Conservation (phyloP, 495 filamentous ascomycete genomes). For the Penicillium daleae region DNA sequence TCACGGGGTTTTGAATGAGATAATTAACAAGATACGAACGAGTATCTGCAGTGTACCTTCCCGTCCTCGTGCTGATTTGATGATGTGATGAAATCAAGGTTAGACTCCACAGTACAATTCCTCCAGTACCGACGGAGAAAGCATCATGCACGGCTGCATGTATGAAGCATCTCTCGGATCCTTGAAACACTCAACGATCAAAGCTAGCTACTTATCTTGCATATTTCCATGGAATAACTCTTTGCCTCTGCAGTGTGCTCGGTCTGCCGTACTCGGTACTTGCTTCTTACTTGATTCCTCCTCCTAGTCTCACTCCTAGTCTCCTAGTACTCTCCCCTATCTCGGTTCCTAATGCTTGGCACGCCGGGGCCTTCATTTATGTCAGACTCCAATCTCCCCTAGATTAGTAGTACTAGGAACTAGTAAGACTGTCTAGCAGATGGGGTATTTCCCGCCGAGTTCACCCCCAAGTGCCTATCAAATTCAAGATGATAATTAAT, state of each 20-base stretch:
- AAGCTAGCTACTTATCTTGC: neutral
- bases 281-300: neutral
- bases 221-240: no score
- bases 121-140: neutral
- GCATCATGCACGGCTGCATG: neutral
- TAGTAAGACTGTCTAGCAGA: no score
- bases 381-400: slow-evolving; percentile 21
- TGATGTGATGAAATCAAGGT: neutral
- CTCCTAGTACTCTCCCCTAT: neutral
- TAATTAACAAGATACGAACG: neutral
- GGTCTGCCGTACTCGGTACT: neutral
- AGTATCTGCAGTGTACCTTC: no score
- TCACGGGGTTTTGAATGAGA: neutral
- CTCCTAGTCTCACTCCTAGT: neutral
- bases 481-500: neutral
- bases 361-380: slow-evolving; percentile 22
- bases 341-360: slow-evolving; percentile 12
- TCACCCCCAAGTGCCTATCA: neutral
- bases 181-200: slow-evolving; percentile 6
- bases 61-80: neutral
- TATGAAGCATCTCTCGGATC: neutral
- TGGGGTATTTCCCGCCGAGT: slow-evolving; percentile 10
- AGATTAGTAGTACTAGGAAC: no score
- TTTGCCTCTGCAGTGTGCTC: no score
- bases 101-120: neutral